These are phyloP conservation scores for Apiospora malaysiana DNA, from an alignment of 2,329 filamentous ascomycete genomes.

Conservation along the genomic window DNA sequence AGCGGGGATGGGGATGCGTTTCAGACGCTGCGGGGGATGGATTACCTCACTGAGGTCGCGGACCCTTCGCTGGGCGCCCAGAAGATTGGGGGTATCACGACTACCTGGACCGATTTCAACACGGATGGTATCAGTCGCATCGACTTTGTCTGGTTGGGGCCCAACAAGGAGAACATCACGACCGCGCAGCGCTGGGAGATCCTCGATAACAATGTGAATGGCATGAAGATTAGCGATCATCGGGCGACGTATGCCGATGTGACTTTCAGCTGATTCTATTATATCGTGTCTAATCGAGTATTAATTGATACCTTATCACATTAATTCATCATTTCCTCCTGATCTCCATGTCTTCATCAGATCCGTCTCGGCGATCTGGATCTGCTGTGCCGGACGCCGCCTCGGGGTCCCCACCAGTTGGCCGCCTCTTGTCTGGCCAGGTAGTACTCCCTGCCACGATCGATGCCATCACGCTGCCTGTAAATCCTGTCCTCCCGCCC, in stretches of 20 bases:
- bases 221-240: slow-evolving; percentile 69
- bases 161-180: slow-evolving; percentile 26
- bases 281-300: background rate
- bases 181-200: slow-evolving; percentile 46
- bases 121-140: slow-evolving; percentile 51
- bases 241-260: slow-evolving; percentile 68
- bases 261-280: background rate
- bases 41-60: slow-evolving; percentile 48
- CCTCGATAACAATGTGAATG: slow-evolving; percentile 69
- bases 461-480: background rate
- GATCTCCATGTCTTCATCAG: background rate
- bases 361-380: background rate
- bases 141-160: slow-evolving; percentile 69
- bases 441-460: background rate
- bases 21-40: slow-evolving; percentile 35
- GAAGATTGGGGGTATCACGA: slow-evolving; percentile 40
- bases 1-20: slow-evolving; percentile 63
- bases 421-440: background rate
- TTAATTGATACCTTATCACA: background rate
- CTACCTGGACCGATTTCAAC: slow-evolving; percentile 73
- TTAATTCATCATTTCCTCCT: background rate
- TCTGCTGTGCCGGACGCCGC: background rate
- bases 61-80: slow-evolving; percentile 42
- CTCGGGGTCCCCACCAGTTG: background rate
- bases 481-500: background rate